Conservation (phyloP, 331 rosid genomes). For the Malus hybrid region DNA sequence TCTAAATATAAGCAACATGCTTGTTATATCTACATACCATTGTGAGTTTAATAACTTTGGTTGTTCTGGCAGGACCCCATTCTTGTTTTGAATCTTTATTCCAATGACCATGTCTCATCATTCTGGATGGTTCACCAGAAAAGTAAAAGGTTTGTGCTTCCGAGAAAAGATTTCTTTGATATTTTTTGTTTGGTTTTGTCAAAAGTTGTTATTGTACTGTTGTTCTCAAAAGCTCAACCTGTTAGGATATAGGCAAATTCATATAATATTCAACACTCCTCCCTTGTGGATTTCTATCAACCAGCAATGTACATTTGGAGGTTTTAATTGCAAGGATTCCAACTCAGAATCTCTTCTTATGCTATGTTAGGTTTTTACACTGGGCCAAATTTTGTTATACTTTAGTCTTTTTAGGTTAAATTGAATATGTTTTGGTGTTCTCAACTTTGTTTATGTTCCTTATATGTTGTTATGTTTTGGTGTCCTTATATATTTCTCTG, state of each 20-base stretch:
- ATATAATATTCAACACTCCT: not conserved
- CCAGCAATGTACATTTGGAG: not conserved
- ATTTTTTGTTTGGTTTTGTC: not conserved
- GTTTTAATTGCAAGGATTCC: not conserved
- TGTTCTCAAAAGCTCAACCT: not conserved
- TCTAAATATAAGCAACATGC: no score
- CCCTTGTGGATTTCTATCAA: no score
- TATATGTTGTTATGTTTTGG: no score
- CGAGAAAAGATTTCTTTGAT: not conserved
- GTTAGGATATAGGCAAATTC: not conserved
- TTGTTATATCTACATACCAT: not conserved
- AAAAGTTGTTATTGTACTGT: not conserved
- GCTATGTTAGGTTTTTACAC: not conserved
- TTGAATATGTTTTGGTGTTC: not conserved
- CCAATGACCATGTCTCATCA: constrained; percentile 58
- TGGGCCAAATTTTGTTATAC: not conserved
- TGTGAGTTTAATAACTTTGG: constrained; percentile 2
- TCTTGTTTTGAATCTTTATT: not conserved
- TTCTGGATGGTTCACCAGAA: constrained; percentile 86
- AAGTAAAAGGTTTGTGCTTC: constrained; percentile 64
- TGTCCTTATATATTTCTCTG: no score
- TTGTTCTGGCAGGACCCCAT: not conserved
- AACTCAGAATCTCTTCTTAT: not conserved
- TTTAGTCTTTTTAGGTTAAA: not conserved
- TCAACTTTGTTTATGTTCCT: no score